Evolutionary conservation across 805 yeast species (phyloP), one percentile per base, ranked within the genome.

Genomic region (Teunomyces gatunensis): DNA sequence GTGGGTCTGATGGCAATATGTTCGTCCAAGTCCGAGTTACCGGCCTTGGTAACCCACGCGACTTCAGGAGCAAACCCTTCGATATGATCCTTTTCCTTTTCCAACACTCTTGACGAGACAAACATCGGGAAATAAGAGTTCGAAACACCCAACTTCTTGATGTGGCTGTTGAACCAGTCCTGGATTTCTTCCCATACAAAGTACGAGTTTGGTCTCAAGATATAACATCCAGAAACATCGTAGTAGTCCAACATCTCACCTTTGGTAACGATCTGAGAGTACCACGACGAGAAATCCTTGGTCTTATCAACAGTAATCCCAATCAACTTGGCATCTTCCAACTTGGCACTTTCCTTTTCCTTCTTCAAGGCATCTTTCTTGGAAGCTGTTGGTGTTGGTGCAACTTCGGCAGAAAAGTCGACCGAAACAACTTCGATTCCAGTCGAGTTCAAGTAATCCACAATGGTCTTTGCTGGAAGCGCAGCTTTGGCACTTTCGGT

Each of bases 11-110:
- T 94, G 53, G 99, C 99, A 61, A 94, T 89, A 60, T 96, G 98
- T 75, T 94, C 99, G 48, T 95, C 99, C 59, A 94, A 79, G 43
- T 94, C 98, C 29, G 96, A 86, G 28, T 74, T 68, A 61, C 99
- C 99, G 46, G 99, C 99, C 61, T 78, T 83, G 47, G 99, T 94
- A 57, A 94, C 99, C 99, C 99, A 94, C 21, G 99, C 99, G 47
- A 94, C 99, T 73, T 94, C 99, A 21, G 99, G 99, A 41, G 99
- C 99, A 68, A 94, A 94, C 39, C 99, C 99, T 72, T 94, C 99
- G 59, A 94, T 83, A 67, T 94, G 99, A 65, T 94, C 99, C 73
- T 94, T 94, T 77, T 94, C 99, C 74, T 85, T 89, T 74, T 95
- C 98, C 61, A 94, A 77, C 18, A 95, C 99, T 58, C 84, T 81